A percentile compares a stretch with the other conserved stretches of the same genome.
Evolutionary conservation across 768 basidiomycete species (phyloP).

Genomic region (Dendrothele bispora): DNA sequence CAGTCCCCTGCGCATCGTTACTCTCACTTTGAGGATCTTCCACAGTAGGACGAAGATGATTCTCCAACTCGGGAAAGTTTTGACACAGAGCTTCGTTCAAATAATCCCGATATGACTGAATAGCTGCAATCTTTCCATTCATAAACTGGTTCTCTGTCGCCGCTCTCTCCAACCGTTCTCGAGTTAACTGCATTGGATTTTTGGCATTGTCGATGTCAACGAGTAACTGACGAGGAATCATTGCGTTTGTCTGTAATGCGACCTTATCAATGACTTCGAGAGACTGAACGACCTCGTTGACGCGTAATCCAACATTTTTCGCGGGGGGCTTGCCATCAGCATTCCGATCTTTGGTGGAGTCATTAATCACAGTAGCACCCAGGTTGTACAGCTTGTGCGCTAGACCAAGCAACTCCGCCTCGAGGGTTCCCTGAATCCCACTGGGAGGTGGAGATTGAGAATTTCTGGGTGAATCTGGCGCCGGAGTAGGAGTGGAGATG

Average conservation of each 20-base stretch:
- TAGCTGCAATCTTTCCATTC: conserved; percentile 83
- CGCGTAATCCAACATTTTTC: conserved; percentile 75
- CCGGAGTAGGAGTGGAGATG: conserved; percentile 27
- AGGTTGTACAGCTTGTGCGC: conserved; percentile 79
- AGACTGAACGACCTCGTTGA: conserved; percentile 74
- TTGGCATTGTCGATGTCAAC: conserved; percentile 77
- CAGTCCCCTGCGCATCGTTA: too few species aligned
- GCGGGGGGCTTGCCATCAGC: conserved; percentile 72
- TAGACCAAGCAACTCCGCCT: conserved; percentile 73
- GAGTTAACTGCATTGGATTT: conserved; percentile 82
- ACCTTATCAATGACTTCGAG: conserved; percentile 67
- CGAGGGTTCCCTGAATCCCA: conserved; percentile 72
- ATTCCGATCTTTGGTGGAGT: conserved; percentile 78
- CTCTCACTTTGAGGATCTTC: too few species aligned
- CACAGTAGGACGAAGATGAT: too few species aligned
- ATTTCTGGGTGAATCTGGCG: conserved; percentile 69
- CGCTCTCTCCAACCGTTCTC: conserved; percentile 76
- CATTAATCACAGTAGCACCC: conserved; percentile 81
- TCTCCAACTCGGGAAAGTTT: too few species aligned
- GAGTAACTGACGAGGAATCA: conserved; percentile 75
- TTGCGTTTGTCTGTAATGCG: conserved; percentile 58
- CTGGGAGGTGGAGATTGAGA: conserved; percentile 73
- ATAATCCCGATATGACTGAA: conserved; percentile 71
- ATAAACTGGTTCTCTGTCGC: conserved; percentile 91
- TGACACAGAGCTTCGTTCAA: conserved; percentile 71